phyloP scores from a whole-genome alignment of 2,329 filamentous ascomycete species.

The Ceratocystis eucalypticola region DNA sequence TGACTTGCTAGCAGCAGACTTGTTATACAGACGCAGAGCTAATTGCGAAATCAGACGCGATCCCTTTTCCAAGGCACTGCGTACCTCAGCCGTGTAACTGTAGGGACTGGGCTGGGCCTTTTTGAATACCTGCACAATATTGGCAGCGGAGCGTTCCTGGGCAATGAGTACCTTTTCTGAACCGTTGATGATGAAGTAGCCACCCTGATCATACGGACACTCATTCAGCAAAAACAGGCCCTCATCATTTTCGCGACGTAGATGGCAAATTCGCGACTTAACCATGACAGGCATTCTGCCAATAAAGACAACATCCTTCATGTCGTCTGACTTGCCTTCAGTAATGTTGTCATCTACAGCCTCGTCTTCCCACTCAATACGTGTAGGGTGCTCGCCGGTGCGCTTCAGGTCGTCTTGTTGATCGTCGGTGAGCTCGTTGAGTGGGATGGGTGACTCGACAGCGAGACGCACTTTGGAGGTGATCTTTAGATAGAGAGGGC shows the following conservation, averaged over 20 bases:
- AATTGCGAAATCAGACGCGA: conserved; percentile 88
- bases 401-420: conserved; percentile 42
- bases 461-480: conserved; percentile 73
- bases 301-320: conserved; percentile 69
- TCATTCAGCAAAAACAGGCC: conserved; percentile 86
- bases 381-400: conserved; percentile 45
- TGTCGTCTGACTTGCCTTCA: conserved; percentile 35
- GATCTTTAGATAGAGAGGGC: conserved; percentile 80
- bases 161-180: conserved; percentile 97
- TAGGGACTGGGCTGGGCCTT: conserved; percentile 88
- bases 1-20: conserved; percentile 58
- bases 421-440: conserved; percentile 55
- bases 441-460: conserved; percentile 55
- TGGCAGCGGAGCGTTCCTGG: conserved; percentile 91
- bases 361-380: conserved; percentile 44
- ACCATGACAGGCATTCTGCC: conserved; percentile 97
- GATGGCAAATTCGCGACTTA: conserved; percentile 87
- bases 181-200: conserved; percentile 98
- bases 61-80: conserved; percentile 91
- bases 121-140: conserved; percentile 98
- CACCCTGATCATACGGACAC: conserved; percentile 94
- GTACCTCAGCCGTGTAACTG: conserved; percentile 87
- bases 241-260: conserved; percentile 71
- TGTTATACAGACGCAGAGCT: conserved; percentile 77
- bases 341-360: conserved; percentile 32